These are phyloP conservation scores for Teratosphaeria zuluensis DNA, from an alignment of 2,329 filamentous ascomycete genomes.

Conservation along the genomic window DNA sequence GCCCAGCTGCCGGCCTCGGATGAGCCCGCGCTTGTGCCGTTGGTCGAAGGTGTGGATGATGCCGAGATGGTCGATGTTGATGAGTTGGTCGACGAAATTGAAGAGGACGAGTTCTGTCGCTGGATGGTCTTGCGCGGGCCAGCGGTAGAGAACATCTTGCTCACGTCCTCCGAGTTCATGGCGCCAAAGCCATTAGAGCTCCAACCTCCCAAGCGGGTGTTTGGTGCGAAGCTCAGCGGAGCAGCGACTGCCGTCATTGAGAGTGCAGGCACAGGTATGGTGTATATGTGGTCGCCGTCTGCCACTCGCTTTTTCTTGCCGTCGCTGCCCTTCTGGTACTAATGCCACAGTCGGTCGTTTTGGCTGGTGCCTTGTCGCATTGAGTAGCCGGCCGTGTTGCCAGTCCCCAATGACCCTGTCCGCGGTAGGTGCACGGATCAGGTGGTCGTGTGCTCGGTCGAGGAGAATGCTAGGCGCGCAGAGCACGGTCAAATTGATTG, in stretches of 20 bases:
- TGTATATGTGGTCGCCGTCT: neutral
- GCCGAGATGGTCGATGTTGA: slow-evolving; percentile 60
- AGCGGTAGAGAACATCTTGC: slow-evolving; percentile 58
- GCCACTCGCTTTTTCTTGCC: neutral
- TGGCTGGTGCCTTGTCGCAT: neutral
- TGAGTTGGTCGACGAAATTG: slow-evolving; percentile 55
- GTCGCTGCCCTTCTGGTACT: neutral
- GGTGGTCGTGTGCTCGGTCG: neutral
- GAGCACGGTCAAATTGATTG: neutral
- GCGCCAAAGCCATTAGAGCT: slow-evolving; percentile 52
- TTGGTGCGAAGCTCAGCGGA: slow-evolving; percentile 52
- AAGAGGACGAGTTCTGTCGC: slow-evolving; percentile 84
- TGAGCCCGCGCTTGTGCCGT: slow-evolving; percentile 34
- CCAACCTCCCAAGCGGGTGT: slow-evolving; percentile 39
- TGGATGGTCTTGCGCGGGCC: slow-evolving; percentile 74
- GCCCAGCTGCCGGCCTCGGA: slow-evolving; percentile 30
- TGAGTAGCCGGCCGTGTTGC: neutral
- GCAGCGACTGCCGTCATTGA: slow-evolving; percentile 58
- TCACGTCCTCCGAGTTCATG: slow-evolving; percentile 75
- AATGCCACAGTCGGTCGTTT: neutral
- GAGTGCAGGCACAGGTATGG: neutral
- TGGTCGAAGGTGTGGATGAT: slow-evolving; percentile 51
- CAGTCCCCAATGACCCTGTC: neutral
- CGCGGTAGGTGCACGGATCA: neutral
- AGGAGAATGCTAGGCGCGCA: neutral